Base-by-base conservation (phyloP, 345 rosid genomes). In the Citrus hindsii region DNA sequence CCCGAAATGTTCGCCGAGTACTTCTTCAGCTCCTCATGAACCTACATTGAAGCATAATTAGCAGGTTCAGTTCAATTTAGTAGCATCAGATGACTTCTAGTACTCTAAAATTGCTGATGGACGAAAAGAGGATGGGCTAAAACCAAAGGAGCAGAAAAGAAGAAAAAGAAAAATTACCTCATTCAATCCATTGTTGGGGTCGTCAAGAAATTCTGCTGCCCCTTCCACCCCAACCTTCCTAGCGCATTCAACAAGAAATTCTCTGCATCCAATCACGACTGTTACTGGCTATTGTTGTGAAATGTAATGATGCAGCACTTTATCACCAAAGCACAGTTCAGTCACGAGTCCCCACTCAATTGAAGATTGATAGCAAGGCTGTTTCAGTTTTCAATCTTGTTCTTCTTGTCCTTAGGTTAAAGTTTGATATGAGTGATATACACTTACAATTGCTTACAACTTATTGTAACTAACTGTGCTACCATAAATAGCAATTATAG, bases 201-300 rank as follows among this genome's bases (percentile, higher is more conserved):
- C 92, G 69, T 83, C 87, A n/a, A 93, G 94, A 76, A 89, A 95
- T 65, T 82, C 95, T 38, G 91, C 93, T 75, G 95, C 97, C 48
- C 97, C 96, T 67, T 90, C 94, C 71, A 95, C 72, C 79, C 93
- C 97, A 72, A 85, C 90, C 81, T 91, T 93, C 58, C 75, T 80
- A 28, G 98, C 94, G 32, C 89, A 86, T 75, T 95, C 97, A 79
- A 93, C 66, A 69, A 95, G 93, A 82, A 95, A 95, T 76, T 88
- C 88, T 86, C 99, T 93, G 85, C 58, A 73, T 74, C 71, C 65
- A 77, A 21, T 71, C 5, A 18, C 42, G 40, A 25, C 19, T 66
- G 46, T 81, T 56, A 77, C 65, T 21, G 3, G 21, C 32, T 32
- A 33, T 40, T 60, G 14, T 73, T 75, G 67, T 22, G 38, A 33